A percentile compares a stretch with the other conserved stretches of the same genome.
Evolutionary conservation across 1,284 basidiomycete genomes (phyloP).

Genomic region (Vanrija humicola): DNA sequence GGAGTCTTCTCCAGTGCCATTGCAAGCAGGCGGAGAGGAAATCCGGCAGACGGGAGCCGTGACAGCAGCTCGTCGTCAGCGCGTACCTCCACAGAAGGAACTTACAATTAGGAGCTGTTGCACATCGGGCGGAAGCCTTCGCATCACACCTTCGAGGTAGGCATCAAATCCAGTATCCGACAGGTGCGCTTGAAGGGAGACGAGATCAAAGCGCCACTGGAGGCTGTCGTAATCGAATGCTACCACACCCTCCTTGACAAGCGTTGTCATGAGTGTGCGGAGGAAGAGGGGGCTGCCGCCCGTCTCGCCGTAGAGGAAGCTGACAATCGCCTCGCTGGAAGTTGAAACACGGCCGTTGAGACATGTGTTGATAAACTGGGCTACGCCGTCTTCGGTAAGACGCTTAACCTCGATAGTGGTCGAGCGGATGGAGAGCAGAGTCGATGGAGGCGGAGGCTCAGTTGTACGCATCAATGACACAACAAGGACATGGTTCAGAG

Average conservation of each 20-base stretch:
- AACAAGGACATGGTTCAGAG: conserved; percentile 28
- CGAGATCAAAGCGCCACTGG: conserved; percentile 29
- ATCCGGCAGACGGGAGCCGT: conserved; percentile 30
- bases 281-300: conserved; percentile 31
- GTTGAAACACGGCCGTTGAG: conserved; percentile 19
- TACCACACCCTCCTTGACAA: conserved; percentile 31
- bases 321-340: conserved; percentile 15
- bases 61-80: conserved; percentile 22
- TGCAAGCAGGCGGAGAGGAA: conserved; percentile 20
- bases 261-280: conserved; percentile 23
- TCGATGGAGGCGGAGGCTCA: not conserved
- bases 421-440: conserved; percentile 5
- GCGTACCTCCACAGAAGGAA: not conserved
- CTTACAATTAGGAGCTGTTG: conserved; percentile 26
- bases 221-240: conserved; percentile 28
- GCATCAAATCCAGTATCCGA: conserved; percentile 31
- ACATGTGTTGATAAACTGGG: conserved; percentile 18
- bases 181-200: conserved; percentile 25
- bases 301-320: conserved; percentile 31
- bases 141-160: conserved; percentile 26
- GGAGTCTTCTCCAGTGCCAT: conserved; percentile 14
- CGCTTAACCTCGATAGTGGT: conserved; percentile 14
- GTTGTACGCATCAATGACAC: conserved; percentile 17
- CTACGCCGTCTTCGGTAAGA: conserved; percentile 26
- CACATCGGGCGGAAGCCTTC: conserved; percentile 16